Percentiles rank a stretch among this genome's conserved stretches.
Evolutionary conservation across 2,329 filamentous ascomycete species (phyloP).

Genomic region (Plenodomus tracheiphilus): DNA sequence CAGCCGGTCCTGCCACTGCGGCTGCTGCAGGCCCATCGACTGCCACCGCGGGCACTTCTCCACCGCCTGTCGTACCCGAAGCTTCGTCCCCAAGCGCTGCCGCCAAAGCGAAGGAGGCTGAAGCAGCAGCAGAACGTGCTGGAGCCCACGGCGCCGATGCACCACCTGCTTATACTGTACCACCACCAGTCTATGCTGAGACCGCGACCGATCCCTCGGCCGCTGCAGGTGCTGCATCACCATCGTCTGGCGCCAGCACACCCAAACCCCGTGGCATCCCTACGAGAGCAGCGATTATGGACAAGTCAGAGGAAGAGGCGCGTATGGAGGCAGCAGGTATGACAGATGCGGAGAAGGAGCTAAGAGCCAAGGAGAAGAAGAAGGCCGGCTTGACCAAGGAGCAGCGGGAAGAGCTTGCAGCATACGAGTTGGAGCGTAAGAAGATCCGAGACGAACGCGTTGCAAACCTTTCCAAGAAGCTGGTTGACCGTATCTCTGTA

Average conservation of each 20-base stretch:
- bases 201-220: constrained; percentile 45
- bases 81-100: constrained; percentile 32
- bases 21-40: constrained; percentile 22
- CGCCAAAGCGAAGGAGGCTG: constrained; percentile 49
- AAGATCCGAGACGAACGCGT: constrained; percentile 87
- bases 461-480: constrained; percentile 78
- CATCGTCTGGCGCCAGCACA: constrained; percentile 51
- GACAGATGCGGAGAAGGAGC: constrained; percentile 72
- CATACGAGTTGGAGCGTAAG: constrained; percentile 84
- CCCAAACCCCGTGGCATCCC: constrained; percentile 63
- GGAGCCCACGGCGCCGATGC: constrained; percentile 37
- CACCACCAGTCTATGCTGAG: constrained; percentile 49
- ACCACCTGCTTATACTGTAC: constrained; percentile 44
- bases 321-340: constrained; percentile 66
- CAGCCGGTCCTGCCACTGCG: constrained; percentile 23
- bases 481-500: constrained; percentile 85
- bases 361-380: constrained; percentile 84
- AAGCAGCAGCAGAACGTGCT: constrained; percentile 46
- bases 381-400: constrained; percentile 86
- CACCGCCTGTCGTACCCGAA: constrained; percentile 11
- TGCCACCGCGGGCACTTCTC: constrained; percentile 11
- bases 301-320: constrained; percentile 79
- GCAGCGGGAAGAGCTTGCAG: constrained; percentile 87
- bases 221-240: constrained; percentile 36
- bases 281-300: constrained; percentile 83